Percentiles rank a stretch among this genome's conserved stretches.
phyloP scores from a whole-genome alignment of 2,329 filamentous ascomycete genomes.

The Diaporthe helianthi region DNA sequence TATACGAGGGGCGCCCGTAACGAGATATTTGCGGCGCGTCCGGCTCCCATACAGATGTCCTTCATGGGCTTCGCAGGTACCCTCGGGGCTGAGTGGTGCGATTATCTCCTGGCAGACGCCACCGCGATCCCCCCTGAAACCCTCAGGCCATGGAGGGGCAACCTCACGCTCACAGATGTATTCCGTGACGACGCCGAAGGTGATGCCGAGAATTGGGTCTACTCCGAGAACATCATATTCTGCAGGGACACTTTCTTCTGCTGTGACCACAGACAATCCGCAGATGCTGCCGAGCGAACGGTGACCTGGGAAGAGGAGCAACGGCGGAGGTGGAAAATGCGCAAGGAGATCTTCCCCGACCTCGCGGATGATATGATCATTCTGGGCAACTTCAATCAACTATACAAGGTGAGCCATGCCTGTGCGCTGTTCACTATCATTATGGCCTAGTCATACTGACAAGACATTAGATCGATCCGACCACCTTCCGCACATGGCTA shows the following conservation, averaged over 20 bases:
- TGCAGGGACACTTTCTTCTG: conserved; percentile 97
- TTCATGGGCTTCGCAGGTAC: conserved; percentile 99
- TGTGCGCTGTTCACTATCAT: background rate
- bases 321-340: conserved; percentile 84
- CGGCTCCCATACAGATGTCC: conserved; percentile 97
- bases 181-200: conserved; percentile 71
- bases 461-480: conserved; percentile 83
- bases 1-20: conserved; percentile 97
- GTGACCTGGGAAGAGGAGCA: conserved; percentile 87
- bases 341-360: conserved; percentile 87
- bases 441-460: background rate
- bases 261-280: conserved; percentile 94
- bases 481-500: conserved; percentile 94
- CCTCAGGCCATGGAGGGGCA: conserved; percentile 79
- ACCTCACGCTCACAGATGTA: conserved; percentile 75
- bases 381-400: conserved; percentile 96
- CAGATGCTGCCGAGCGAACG: conserved; percentile 70
- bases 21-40: conserved; percentile 93
- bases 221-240: conserved; percentile 96
- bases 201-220: conserved; percentile 83
- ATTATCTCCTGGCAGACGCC: conserved; percentile 91
- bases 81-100: conserved; percentile 96
- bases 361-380: conserved; percentile 86
- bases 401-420: conserved; percentile 81
- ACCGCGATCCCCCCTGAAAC: conserved; percentile 85